Evolutionary conservation across 768 basidiomycete genomes (phyloP).

Genomic region (Termitomyces sp.): DNA sequence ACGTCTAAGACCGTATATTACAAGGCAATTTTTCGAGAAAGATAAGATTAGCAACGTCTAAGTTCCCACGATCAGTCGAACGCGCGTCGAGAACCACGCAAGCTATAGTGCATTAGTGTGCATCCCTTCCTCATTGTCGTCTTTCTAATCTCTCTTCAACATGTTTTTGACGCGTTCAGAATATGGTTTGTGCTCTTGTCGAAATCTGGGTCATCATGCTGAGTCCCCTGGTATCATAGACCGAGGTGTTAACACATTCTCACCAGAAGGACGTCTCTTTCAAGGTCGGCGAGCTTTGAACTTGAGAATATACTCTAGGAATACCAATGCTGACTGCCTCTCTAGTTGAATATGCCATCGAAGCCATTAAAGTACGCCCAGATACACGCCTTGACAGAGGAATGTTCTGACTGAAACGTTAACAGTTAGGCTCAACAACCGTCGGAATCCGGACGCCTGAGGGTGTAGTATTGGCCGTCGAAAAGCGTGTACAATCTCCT

Average conservation of each 20-base stretch:
- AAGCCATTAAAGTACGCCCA: constrained; percentile 87
- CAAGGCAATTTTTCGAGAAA: constrained; percentile 1
- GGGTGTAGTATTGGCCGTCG: constrained; percentile 92
- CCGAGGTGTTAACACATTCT: constrained; percentile 98
- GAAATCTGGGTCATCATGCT: neutral
- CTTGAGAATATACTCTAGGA: neutral
- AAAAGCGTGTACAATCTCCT: constrained; percentile 97
- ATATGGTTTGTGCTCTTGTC: constrained; percentile 57
- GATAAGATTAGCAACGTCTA: constrained; percentile 26
- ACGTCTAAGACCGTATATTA: neutral
- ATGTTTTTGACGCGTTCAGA: constrained; percentile 97
- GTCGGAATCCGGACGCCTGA: constrained; percentile 89
- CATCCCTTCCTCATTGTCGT: constrained; percentile 19
- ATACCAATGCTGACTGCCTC: constrained; percentile 10
- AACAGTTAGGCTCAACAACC: constrained; percentile 94
- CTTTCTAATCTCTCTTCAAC: constrained; percentile 16
- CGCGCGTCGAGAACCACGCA: constrained; percentile 41
- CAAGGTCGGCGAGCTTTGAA: constrained; percentile 58
- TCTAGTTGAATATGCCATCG: constrained; percentile 95
- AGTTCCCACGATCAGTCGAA: constrained; percentile 36
- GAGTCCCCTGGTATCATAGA: constrained; percentile 39
- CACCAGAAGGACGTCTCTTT: constrained; percentile 96
- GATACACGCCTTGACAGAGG: neutral
- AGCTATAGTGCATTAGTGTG: constrained; percentile 19
- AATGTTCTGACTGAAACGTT: constrained; percentile 3